Evolutionary conservation across 345 rosid species (phyloP), one percentile per base, ranked within the genome.

Genomic region (Rhizophora mangle): DNA sequence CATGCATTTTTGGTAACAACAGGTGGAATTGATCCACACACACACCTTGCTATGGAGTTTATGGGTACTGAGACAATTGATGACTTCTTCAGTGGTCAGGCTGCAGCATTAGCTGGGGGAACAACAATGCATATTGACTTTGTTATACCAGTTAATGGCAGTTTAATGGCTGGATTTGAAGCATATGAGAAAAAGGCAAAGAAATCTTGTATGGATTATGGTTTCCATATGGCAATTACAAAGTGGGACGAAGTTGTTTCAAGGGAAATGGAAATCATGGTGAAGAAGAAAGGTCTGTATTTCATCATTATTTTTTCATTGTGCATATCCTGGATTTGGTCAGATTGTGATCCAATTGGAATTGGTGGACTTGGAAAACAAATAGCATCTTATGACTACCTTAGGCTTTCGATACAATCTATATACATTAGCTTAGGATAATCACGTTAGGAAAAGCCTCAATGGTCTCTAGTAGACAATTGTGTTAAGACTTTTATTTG

Each of bases 101-200:
- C 93, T 73, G 99, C 99, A 64, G 99, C 99, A 27, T 82, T 92
- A 83, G 96, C 99, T 34, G 97, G 99, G 76, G 99, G 99, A 74
- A 95, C 97, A 63, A 95, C 96, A 26, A 95, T 90, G 99, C 97
- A 92, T 73, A 92, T 95, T 62, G 97, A 95, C 80, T 90, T 92
- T 81, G 93, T 86, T 74, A 84, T 88, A 65, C 99, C 99, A 19
- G 85, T 90, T 63, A 80, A 85, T 70, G 97, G 96, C 9, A 87
- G 87, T 76, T 83, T 92, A 70, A 76, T 68, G 56, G 90, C 96
- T 72, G 98, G 99, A 64, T 81, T 80, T 69, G 80, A 86, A 83
- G 81, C 85, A 54, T 95, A 92, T 69, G 83, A 84, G 71, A 83
- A 83, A 64, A 95, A 92, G 75, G 89, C 94, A 6, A 79, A 78